phyloP scores from a whole-genome alignment of 345 rosid genomes.

The Acer negundo region DNA sequence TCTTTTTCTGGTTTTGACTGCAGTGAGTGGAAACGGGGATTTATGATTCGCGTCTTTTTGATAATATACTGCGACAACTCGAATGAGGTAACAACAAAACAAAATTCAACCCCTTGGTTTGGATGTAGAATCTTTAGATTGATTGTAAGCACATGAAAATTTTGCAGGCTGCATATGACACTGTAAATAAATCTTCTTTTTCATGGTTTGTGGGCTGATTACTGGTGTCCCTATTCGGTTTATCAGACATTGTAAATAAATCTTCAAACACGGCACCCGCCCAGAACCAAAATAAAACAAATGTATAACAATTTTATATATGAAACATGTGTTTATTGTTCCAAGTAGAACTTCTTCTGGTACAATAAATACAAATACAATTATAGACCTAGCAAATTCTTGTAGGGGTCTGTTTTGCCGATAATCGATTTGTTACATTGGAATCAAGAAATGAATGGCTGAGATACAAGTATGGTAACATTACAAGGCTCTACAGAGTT shows the following conservation, averaged over 20 bases:
- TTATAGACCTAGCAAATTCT: not conserved
- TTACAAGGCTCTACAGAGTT: not conserved
- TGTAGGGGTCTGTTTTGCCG: not conserved
- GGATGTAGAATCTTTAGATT: not conserved
- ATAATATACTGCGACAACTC: not conserved
- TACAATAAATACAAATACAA: not conserved
- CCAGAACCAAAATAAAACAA: not conserved
- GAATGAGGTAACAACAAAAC: constrained; percentile 9
- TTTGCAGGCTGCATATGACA: not conserved
- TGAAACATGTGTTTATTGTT: not conserved
- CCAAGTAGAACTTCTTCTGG: not conserved
- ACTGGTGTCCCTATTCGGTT: not conserved
- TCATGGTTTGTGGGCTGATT: not conserved
- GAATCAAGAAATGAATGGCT: not conserved
- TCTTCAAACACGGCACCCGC: not conserved
- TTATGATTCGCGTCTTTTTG: constrained; percentile 5
- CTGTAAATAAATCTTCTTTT: too few relatives aligned
- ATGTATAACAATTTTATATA: too few relatives aligned
- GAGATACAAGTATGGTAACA: not conserved
- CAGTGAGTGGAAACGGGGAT: not conserved
- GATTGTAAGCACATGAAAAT: not conserved
- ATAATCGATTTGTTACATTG: not conserved
- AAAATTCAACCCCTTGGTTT: constrained; percentile 8
- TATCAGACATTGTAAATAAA: not conserved
- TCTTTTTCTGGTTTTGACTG: not conserved